Evolutionary conservation across 164 flowering plant genomes (phyloP), one percentile per base, ranked within the genome.

Genomic region (Annona cherimola): DNA sequence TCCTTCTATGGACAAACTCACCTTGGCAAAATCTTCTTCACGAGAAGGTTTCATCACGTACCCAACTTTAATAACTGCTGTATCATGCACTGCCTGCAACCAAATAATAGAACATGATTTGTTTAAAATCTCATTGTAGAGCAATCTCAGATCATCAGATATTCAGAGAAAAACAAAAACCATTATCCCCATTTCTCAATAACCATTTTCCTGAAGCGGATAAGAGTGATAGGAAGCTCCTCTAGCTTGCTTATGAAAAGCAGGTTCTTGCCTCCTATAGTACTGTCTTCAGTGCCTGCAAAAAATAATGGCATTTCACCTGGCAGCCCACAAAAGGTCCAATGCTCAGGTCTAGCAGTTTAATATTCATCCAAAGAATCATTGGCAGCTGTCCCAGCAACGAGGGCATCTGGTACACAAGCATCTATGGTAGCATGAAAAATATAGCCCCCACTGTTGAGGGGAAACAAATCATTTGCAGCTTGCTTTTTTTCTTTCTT

Each of bases 21-120:
- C 97, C 93, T 90, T 91, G 9, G 94, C 88, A 84, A 95, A 93
- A 82, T 95, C 98, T 76, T 82, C 87, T 81, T 87, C 93, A 3
- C 98, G 96, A 70, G 99, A 93, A 80, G 91, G 84, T 83, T 93
- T 95, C 98, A 95, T 92, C 26, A 82, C 75, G 71, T 89, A 95
- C 70, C 96, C 98, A 78, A 91, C 83, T 46, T 77, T 76, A 66
- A 86, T 61, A 62, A 78, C 72, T 7, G 61, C 19, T 63, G 74
- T 68, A 11, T 78, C 77, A 39, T 74, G 74, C 46, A 74, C 43
- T 68, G 81, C 90, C 99, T 92, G 87, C 5, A 68, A 71, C 41
- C 67, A 42, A 40, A 40, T 64, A 39, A 64, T n/a, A 64, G 14
- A 64, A 64, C 41, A 64, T 64, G 16, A 40, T 41, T 16, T 14